Percentiles rank a stretch among this genome's conserved stretches.
Evolutionary conservation across 495 filamentous ascomycete genomes (phyloP).

Genomic region (Aspergillus funiculosus): DNA sequence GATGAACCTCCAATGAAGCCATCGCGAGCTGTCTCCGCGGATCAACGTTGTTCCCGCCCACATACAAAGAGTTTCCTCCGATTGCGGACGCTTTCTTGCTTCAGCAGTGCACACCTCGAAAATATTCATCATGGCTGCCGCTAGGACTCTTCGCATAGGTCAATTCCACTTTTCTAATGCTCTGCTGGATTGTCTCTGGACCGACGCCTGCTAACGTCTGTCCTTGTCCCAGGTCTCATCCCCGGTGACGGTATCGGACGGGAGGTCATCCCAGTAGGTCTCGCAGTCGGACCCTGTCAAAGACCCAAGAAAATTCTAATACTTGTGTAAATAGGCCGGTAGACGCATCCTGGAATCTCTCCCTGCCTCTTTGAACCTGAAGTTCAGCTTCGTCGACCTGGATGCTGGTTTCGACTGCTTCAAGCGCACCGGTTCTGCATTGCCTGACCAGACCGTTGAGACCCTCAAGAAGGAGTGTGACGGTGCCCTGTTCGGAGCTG

Average conservation of each 20-base stretch:
- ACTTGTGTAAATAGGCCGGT: slow-evolving; percentile 53
- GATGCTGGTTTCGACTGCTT: slow-evolving; percentile 91
- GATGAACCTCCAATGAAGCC: too few relatives aligned
- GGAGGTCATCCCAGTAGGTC: slow-evolving; percentile 81
- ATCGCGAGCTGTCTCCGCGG: too few relatives aligned
- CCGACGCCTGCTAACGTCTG: slow-evolving; percentile 21
- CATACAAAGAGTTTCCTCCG: slow-evolving; percentile 21
- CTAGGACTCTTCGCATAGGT: slow-evolving; percentile 56
- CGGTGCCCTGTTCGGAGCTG: slow-evolving; percentile 93
- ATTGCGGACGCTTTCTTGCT: slow-evolving; percentile 16
- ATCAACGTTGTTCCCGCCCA: slow-evolving; percentile 17
- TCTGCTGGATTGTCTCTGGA: background rate
- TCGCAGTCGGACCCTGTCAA: slow-evolving; percentile 13
- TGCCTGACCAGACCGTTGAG: slow-evolving; percentile 86
- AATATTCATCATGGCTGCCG: slow-evolving; percentile 41
- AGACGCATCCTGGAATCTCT: slow-evolving; percentile 86
- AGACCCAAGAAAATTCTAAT: slow-evolving; percentile 11
- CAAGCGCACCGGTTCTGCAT: slow-evolving; percentile 74
- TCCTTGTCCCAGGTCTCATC: slow-evolving; percentile 85
- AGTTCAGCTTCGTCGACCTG: slow-evolving; percentile 90
- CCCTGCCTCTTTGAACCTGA: slow-evolving; percentile 71
- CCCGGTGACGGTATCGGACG: slow-evolving; percentile 97
- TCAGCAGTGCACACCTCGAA: slow-evolving; percentile 12
- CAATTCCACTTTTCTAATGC: slow-evolving; percentile 17
- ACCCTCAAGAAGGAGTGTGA: slow-evolving; percentile 83